These are phyloP conservation scores for Neofusicoccum laricinum DNA, from an alignment of 2,329 filamentous ascomycete genomes.

Conservation along the genomic window DNA sequence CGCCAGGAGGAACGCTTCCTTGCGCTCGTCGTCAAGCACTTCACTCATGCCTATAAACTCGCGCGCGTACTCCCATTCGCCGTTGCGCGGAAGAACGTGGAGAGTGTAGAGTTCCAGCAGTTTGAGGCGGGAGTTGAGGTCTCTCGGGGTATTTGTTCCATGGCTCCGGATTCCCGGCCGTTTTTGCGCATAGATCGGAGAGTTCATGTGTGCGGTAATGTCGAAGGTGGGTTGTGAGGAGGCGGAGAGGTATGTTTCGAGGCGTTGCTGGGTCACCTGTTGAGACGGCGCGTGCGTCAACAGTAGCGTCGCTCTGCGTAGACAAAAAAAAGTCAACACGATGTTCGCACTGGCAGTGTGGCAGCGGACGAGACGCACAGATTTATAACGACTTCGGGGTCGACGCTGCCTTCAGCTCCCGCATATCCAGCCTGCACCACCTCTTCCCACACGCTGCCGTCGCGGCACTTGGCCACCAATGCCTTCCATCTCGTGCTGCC, in stretches of 20 bases:
- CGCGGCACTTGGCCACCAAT: slow-evolving; percentile 78
- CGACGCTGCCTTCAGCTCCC: slow-evolving; percentile 83
- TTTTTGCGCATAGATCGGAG: slow-evolving; percentile 29
- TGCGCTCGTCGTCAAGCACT: slow-evolving; percentile 85
- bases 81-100: slow-evolving; percentile 88
- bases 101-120: slow-evolving; percentile 93
- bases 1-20: slow-evolving; percentile 84
- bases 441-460: slow-evolving; percentile 92
- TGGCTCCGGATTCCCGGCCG: slow-evolving; percentile 43
- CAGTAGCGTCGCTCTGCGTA: slow-evolving; percentile 75
- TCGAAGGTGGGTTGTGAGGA: slow-evolving; percentile 71
- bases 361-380: slow-evolving; percentile 51
- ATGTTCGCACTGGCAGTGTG: background rate
- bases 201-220: slow-evolving; percentile 62
- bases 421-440: slow-evolving; percentile 84
- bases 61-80: slow-evolving; percentile 92
- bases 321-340: background rate
- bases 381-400: slow-evolving; percentile 90
- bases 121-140: slow-evolving; percentile 81
- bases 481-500: slow-evolving; percentile 81
- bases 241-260: slow-evolving; percentile 85
- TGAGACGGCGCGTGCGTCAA: slow-evolving; percentile 87
- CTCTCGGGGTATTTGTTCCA: slow-evolving; percentile 78
- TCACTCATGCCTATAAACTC: slow-evolving; percentile 87
- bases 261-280: slow-evolving; percentile 75